Percentiles rank a stretch among this genome's conserved stretches.
Conservation (phyloP, 257 asterid genomes). For the Thymus mandschuricus region DNA sequence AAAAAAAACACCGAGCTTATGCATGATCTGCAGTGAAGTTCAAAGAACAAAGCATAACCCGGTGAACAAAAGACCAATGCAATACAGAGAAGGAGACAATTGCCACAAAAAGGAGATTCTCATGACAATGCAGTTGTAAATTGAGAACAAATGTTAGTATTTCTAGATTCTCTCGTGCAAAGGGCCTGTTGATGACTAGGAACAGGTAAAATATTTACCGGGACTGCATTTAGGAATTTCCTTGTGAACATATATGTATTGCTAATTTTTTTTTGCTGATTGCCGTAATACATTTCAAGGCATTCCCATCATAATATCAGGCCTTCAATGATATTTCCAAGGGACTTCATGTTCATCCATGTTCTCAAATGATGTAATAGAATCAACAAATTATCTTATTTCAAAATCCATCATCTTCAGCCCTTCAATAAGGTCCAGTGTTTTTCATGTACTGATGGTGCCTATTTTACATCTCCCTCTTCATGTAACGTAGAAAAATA, state of each 20-base stretch:
- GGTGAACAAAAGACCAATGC: background rate
- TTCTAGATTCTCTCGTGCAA: background rate
- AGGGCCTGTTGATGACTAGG: slow-evolving; percentile 9
- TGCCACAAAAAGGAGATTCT: background rate
- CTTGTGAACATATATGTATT: too few species aligned
- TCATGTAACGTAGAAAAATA: background rate
- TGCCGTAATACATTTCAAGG: background rate
- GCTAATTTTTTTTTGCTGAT: background rate
- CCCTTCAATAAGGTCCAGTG: background rate
- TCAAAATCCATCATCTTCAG: slow-evolving; percentile 6
- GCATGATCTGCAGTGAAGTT: background rate
- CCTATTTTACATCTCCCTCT: background rate
- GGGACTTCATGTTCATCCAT: background rate
- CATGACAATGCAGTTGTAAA: too few species aligned
- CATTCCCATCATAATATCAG: background rate
- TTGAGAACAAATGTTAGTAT: background rate
- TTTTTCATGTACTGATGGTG: slow-evolving; percentile 9
- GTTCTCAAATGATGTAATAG: slow-evolving; percentile 6
- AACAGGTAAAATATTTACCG: background rate
- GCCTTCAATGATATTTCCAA: background rate
- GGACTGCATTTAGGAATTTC: slow-evolving; percentile 2
- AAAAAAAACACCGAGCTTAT: slow-evolving; percentile 6
- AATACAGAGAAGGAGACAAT: background rate
- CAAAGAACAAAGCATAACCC: slow-evolving; percentile 12
- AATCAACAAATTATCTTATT: background rate